Base-by-base conservation (phyloP, 2,329 filamentous ascomycete species). In the Fusarium liriodendri region DNA sequence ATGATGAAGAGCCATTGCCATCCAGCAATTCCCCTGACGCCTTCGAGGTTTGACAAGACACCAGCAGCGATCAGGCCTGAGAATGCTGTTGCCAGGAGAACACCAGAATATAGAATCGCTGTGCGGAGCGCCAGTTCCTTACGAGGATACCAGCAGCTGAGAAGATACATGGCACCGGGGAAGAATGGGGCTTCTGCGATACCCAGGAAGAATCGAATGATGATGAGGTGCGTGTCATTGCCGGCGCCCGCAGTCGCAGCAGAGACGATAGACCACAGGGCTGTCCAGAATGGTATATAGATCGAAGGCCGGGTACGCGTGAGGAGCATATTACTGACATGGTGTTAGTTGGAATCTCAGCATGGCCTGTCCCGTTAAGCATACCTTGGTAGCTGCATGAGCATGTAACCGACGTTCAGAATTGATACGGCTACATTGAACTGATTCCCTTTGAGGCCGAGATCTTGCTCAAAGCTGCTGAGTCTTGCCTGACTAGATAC, bases 1-100 rank as follows among this genome's bases (percentile, higher is more conserved):
- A 93, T 88, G 52, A 93, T 91, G 57, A 71, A 73, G 6, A 73
- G 69, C 71, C 68, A 73, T 13, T 71, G 65, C 90, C 90, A 93
- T 3, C 90, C 90, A 2, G 84, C 86, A 2, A 91, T 80, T 1
- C 90, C 91, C 14, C 80, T 80, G 3, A 82, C 81, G 4, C 86
- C 84, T 16, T 74, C 64, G 6, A 75, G 61, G 7, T 40, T 38
- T 13, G 61, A 57, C 0, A 89, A 35, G 3, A 76, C 66, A 1
- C 69, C 74, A 11, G 72, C 72, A 2, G 74, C 74, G 13, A 76
- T 70, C 5, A 77, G 73, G 10, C 74, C 76, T 0, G 75, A 77
- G 40, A 78, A 76, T 0, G 77, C 76, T 1, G 70, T 73, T 0
- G 75, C 75, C 1, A 78, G 60, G 3, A 76, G 52, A 2, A 75